A percentile compares a stretch with the other conserved stretches of the same genome.
These are phyloP conservation scores for Mycoemilia scoparia DNA, from an alignment of 192 early-diverging fungal species.

Conservation along the genomic window DNA sequence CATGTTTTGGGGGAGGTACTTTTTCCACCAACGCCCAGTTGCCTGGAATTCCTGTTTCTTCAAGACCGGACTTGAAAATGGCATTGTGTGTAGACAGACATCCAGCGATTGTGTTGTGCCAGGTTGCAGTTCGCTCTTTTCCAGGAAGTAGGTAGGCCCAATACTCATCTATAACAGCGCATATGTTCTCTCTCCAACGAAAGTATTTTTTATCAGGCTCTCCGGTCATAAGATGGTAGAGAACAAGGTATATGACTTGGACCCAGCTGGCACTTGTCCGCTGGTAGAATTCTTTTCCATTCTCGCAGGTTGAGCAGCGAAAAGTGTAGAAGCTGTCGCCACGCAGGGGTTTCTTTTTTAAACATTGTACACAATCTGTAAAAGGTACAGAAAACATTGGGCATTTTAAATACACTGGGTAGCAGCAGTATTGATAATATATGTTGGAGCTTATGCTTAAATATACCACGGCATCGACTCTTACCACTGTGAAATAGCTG, in stretches of 20 bases:
- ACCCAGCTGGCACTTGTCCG: constrained; percentile 55
- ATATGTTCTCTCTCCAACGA: constrained; percentile 67
- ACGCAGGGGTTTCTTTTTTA: constrained; percentile 35
- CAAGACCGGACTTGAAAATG: constrained; percentile 57
- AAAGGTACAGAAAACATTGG: background rate
- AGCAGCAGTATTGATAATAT: background rate
- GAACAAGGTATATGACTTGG: constrained; percentile 46
- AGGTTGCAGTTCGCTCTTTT: constrained; percentile 52
- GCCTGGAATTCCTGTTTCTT: constrained; percentile 48
- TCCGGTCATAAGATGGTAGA: constrained; percentile 49
- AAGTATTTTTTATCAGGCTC: constrained; percentile 48
- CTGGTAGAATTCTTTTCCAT: constrained; percentile 40
- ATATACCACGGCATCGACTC: background rate
- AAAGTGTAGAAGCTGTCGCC: constrained; percentile 65
- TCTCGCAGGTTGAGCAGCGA: constrained; percentile 52
- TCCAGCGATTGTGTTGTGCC: constrained; percentile 76
- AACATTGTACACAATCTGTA: constrained; percentile 41
- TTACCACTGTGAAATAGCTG: constrained; percentile 62
- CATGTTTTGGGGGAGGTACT: background rate
- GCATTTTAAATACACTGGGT: background rate
- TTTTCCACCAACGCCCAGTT: constrained; percentile 24
- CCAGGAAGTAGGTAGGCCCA: constrained; percentile 57
- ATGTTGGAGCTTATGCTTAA: background rate
- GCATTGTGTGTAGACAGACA: constrained; percentile 58
- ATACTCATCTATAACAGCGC: constrained; percentile 49